Percentiles rank a stretch among this genome's conserved stretches.
Evolutionary conservation across 2,329 filamentous ascomycete species (phyloP).

Genomic region (Diplodia mutila): DNA sequence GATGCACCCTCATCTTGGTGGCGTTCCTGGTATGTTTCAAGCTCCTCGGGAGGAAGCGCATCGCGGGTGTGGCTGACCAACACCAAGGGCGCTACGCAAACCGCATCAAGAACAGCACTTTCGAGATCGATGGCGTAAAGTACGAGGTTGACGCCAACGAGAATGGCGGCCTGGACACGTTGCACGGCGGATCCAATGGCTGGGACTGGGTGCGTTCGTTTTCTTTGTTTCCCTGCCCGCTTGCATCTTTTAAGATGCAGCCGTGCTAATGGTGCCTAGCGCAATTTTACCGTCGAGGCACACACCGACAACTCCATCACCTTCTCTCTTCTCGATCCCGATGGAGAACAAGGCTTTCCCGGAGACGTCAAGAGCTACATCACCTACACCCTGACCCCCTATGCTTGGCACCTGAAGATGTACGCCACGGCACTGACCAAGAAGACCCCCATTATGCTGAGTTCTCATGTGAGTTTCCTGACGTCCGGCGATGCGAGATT

Average conservation of each 20-base stretch:
- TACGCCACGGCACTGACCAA: slow-evolving; percentile 70
- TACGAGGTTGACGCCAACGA: slow-evolving; percentile 67
- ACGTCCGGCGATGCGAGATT: background rate
- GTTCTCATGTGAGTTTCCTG: slow-evolving; percentile 61
- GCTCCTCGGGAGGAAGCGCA: background rate
- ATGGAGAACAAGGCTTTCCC: slow-evolving; percentile 76
- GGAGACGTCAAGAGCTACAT: slow-evolving; percentile 75
- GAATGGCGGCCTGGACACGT: slow-evolving; percentile 59
- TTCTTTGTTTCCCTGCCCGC: background rate
- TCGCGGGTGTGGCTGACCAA: background rate
- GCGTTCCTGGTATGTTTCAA: slow-evolving; percentile 61
- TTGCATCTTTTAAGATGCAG: background rate
- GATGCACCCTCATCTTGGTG: slow-evolving; percentile 71
- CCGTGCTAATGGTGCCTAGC: slow-evolving; percentile 39
- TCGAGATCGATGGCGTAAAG: slow-evolving; percentile 65
- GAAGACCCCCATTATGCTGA: slow-evolving; percentile 83
- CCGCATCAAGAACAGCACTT: slow-evolving; percentile 77
- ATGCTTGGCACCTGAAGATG: slow-evolving; percentile 75
- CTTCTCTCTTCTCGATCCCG: slow-evolving; percentile 73
- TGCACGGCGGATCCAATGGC: slow-evolving; percentile 71
- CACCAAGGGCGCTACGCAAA: slow-evolving; percentile 69
- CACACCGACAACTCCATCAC: slow-evolving; percentile 71
- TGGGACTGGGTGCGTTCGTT: slow-evolving; percentile 64
- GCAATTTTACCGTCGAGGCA: slow-evolving; percentile 76
- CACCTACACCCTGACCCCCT: slow-evolving; percentile 70